Base-by-base conservation (phyloP, 2,329 filamentous ascomycete genomes). In the Aspergillus hiratsukae region DNA sequence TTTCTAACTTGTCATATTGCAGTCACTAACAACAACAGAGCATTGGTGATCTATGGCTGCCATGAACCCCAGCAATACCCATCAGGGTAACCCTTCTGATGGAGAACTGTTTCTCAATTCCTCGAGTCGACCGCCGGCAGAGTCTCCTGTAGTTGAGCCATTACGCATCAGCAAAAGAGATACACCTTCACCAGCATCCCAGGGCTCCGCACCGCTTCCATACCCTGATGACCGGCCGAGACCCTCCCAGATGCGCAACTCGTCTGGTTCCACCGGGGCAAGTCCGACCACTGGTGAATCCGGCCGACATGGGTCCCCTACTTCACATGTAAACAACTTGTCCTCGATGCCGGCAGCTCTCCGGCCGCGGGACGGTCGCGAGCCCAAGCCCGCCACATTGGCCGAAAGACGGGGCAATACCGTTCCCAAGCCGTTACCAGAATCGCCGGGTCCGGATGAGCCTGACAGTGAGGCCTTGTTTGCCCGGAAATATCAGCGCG, bases 101-200 rank as follows among this genome's bases (percentile, higher is more conserved):
- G 90, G 93, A 81, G 87, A 95, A 78, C 93, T 95, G 77, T 83
- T 95, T 62, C 74, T 80, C 59, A 75, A 69, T 58, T 74, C 74
- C n/a, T 68, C 55, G 27, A 54, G 53, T 29, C 61, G 57, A 46
- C 57, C 57, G 25, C 76, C 74, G 54, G 73, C 75, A 48, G 86
- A 91, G 66, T 91, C 89, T 66, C 89, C 91, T 56, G 90, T 89
- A 19, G 83, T 96, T 64, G 89, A 89, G 67, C 91, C 91, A 58
- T 76, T 96, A 75, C 85, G 90, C 68, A 95, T 96, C 72, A 87
- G 87, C 78, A 95, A 95, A 74, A 85, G 87, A 55, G 83, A 86
- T 65, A 88, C 86, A 56, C 83, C 87, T 31, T 80, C 80, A 52
- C 84, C 84, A 37, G 71, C 72, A 28, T 68, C 70, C 67, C 72